phyloP scores from a whole-genome alignment of 805 yeast species.

The Tetrapisispora fleetii region DNA sequence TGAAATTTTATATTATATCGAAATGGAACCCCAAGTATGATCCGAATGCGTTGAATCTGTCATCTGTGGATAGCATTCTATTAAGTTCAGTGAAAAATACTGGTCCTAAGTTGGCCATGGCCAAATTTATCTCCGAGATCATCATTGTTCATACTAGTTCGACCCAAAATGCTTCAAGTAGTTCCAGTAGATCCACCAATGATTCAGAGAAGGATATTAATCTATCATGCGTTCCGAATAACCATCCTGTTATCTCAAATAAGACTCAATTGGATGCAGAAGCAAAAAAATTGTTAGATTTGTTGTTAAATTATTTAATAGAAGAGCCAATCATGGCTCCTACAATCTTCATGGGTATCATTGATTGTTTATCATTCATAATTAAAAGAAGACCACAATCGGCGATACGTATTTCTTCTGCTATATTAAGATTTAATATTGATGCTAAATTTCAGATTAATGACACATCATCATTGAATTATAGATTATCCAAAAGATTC shows the following conservation, averaged over 20 bases:
- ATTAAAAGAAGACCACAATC: constrained; percentile 58
- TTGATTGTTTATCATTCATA: constrained; percentile 54
- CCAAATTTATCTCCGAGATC: constrained; percentile 58
- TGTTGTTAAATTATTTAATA: constrained; percentile 45
- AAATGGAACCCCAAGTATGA: constrained; percentile 37
- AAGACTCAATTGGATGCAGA: constrained; percentile 53
- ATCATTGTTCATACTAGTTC: constrained; percentile 41
- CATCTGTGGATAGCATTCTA: not conserved
- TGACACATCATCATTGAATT: constrained; percentile 29
- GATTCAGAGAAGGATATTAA: constrained; percentile 30
- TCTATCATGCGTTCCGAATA: constrained; percentile 38
- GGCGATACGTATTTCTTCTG: constrained; percentile 44
- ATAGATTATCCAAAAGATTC: constrained; percentile 50
- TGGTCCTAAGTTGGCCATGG: constrained; percentile 56
- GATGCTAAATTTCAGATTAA: constrained; percentile 45
- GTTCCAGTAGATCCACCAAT: not conserved
- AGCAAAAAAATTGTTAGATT: constrained; percentile 58
- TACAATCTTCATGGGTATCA: constrained; percentile 54
- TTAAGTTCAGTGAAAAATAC: constrained; percentile 34
- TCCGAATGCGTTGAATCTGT: not conserved
- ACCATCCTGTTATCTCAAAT: constrained; percentile 55
- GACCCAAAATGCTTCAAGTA: not conserved
- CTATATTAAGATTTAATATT: constrained; percentile 51
- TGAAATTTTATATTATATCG: constrained; percentile 51
- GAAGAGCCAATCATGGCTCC: constrained; percentile 47